phyloP scores from a whole-genome alignment of 2,329 filamentous ascomycete genomes.

The Fusarium goolgardi region DNA sequence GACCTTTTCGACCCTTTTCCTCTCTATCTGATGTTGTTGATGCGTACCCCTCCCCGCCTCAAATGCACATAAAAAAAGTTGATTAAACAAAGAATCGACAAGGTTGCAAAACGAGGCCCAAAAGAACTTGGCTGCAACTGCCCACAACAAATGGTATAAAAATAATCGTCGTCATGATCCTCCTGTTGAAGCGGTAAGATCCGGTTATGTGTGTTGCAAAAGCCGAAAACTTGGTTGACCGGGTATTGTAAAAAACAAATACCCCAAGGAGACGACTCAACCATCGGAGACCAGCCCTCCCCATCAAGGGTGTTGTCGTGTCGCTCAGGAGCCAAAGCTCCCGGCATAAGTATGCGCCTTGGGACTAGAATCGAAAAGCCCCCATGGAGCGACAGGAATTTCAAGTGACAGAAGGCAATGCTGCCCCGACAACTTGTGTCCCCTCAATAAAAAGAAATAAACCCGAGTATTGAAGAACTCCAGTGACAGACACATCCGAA shows the following conservation, averaged over 20 bases:
- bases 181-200: constrained; percentile 48
- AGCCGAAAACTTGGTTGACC: constrained; percentile 43
- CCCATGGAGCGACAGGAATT: constrained; percentile 39
- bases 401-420: constrained; percentile 22
- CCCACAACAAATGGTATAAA: constrained; percentile 34
- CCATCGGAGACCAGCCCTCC: constrained; percentile 45
- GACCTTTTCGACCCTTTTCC: constrained; percentile 27
- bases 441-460: constrained; percentile 38
- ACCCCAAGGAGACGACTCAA: constrained; percentile 45
- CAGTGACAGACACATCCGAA: constrained; percentile 13
- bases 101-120: constrained; percentile 42
- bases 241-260: constrained; percentile 47
- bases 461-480: constrained; percentile 20
- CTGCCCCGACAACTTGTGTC: constrained; percentile 23
- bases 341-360: constrained; percentile 33
- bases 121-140: constrained; percentile 24
- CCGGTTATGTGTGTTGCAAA: constrained; percentile 41
- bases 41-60: constrained; percentile 34
- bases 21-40: constrained; percentile 37
- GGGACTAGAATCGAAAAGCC: constrained; percentile 41
- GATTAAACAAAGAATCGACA: constrained; percentile 48
- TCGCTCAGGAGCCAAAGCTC: constrained; percentile 41
- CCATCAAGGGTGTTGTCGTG: constrained; percentile 44
- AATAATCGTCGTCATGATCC: constrained; percentile 37
- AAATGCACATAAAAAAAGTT: constrained; percentile 39